These are phyloP conservation scores for Pyropia yezoensis DNA, from an alignment of 23 red algal genomes.

Conservation along the genomic window DNA sequence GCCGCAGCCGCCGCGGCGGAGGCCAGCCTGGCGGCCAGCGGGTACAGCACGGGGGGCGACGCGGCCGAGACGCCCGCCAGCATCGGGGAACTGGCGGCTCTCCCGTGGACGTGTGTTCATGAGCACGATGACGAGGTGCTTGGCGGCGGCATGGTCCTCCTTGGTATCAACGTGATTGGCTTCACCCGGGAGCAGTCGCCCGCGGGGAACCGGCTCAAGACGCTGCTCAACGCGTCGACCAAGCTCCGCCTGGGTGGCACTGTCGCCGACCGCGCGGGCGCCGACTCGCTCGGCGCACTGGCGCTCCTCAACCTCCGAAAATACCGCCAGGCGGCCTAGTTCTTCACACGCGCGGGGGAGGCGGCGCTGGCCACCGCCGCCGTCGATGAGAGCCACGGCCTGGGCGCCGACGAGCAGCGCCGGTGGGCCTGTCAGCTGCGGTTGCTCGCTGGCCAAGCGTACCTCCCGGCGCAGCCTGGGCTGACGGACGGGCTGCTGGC, in stretches of 20 bases:
- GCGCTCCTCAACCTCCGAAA: constrained; percentile 41
- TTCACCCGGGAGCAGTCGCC: constrained; percentile 56
- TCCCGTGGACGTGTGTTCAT: not conserved
- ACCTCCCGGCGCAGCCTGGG: constrained; percentile 43
- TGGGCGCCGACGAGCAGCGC: constrained; percentile 4
- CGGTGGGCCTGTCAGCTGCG: constrained; percentile 43
- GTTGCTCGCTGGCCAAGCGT: constrained; percentile 44
- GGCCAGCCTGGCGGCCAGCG: too few relatives aligned
- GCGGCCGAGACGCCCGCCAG: not conserved
- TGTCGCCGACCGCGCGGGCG: constrained; percentile 54
- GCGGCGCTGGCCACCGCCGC: constrained; percentile 20
- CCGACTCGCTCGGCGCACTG: constrained; percentile 45
- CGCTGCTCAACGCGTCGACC: constrained; percentile 40
- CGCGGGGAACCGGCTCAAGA: constrained; percentile 43
- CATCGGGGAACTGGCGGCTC: constrained; percentile 4
- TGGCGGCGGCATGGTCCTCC: constrained; percentile 12
- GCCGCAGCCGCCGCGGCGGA: too few relatives aligned
- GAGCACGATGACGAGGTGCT: constrained; percentile 6
- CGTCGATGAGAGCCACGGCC: constrained; percentile 11
- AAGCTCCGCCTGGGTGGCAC: constrained; percentile 13
- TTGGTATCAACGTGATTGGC: constrained; percentile 35
- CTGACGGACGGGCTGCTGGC: constrained; percentile 39
- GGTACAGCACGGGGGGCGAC: not conserved
- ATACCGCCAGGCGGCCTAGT: constrained; percentile 65
- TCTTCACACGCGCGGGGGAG: constrained; percentile 53